Evolutionary conservation across 2,329 filamentous ascomycete genomes (phyloP), one percentile per base, ranked within the genome.

Genomic region (Aspergillus sp.): DNA sequence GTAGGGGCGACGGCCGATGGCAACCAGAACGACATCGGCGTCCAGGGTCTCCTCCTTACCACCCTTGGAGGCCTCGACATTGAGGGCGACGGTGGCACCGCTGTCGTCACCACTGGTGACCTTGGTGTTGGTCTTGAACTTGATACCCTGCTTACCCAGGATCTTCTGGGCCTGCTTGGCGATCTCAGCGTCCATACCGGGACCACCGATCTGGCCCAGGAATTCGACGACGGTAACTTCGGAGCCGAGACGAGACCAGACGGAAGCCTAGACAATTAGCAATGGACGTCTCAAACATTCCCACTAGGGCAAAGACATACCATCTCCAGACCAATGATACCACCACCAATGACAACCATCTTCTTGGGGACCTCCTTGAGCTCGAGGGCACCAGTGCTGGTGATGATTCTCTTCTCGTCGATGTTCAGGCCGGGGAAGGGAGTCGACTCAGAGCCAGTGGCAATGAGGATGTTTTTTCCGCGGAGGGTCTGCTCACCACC

Each of bases 251-350:
- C 93, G 83, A 52, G 90, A 95, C 93, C 93, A 98, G 46, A 98
- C 93, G 46, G 91, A 97, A 55, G 78, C 83, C 80, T 82, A 30
- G 3, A 30, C 25, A 30, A 30, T 30, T 30, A 30, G 59, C 22
- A 45, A 48, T 30, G 20, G 43, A 35, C 39, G 27, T 3, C 44
- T 6, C 22, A 35, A 35, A 39, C 3, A 45, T 27, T 23, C 33
- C 15, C 38, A 33, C 17, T 23, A 50, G 20, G 39, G 41, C 7
- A 20, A 46, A 4, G 43, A 50, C 71, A 35, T 70, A 82, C 89
- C 93, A 98, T 98, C 75, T 98, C 93, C 38, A 98, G 83, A 68
- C 93, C 93, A 65, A 98, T 98, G 71, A 98, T 98, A 70, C 93
- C 93, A 68, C 93, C 93, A 60, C 93, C 93, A 67, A 98, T 96